Base-by-base conservation (phyloP, 2,329 filamentous ascomycete species). In the Aspergillus novoparasiticus region DNA sequence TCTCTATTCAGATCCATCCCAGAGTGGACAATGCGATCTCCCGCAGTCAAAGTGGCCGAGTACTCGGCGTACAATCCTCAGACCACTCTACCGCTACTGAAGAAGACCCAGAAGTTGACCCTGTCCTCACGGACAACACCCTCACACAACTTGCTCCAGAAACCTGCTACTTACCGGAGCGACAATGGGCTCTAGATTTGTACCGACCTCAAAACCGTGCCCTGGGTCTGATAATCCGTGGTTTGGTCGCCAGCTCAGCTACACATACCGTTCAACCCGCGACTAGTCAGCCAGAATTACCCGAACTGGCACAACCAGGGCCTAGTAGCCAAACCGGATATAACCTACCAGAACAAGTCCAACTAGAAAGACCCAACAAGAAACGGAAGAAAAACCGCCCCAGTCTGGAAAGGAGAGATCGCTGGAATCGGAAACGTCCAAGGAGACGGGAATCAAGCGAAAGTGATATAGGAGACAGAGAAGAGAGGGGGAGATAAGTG, bases 1-100 rank as follows among this genome's bases (percentile, higher is more conserved):
- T 21, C 19, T 53, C 19, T 34, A 23, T 51, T 26, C 16, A 34
- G 30, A 53, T 68, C 48, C 66, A 57, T 34, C 62, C 51, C 45
- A 21, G 45, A 57, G 65, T 68, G 60, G 59, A 61, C 54, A 39
- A 55, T 36, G 63, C 62, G n/a, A 68, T 67, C 46, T 53, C 41
- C 50, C 58, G 60, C 56, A 56, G 65, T 43, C 65, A 61, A 51
- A 58, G 60, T 48, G 55, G 60, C 50, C 59, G 53, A 45, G 21
- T 26, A 11, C 23, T 61, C 28, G 39, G 36, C 10, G 48, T 60
- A 26, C 41, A 12, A 45, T 8, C 28, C 16, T 32, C 10, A 30
- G 39, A 51, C 57, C 46, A 23, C 57, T 34, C 34, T 39, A 39
- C 14, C 34, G 34, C 14, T 39, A 14, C 34, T 6, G 12, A 39